Evolutionary conservation across 1,284 basidiomycete genomes (phyloP), one percentile per base, ranked within the genome.

Genomic region (Rhodotorula sp.): DNA sequence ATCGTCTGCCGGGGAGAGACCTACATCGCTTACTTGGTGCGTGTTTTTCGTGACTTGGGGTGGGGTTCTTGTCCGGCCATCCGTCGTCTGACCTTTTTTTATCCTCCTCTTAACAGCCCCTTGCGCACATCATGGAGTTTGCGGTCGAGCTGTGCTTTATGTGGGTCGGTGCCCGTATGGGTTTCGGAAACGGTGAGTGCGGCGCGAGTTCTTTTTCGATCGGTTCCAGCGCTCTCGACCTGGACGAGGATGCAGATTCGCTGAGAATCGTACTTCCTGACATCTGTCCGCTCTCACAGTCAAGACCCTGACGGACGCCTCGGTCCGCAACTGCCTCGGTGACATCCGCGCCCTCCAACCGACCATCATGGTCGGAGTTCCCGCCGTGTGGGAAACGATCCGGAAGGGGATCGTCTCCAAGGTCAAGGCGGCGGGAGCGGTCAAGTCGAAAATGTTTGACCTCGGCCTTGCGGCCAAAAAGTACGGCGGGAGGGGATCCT

Each of bases 281-380:
- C 1, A 10, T 12, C 18, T 34, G 26, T 1, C 8, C 38, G 23
- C 31, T 0, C 31, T 5, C 47, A 34, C 63, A 62, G 68, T 66
- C 60, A 97, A 97, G 87, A 98, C 95, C n/a, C 86, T 97, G 73
- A 97, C 95, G 5, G 92, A 97, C 80, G 87, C 88, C 5, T 91
- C 88, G 31, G 92, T 95, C 23, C 88, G 92, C 70, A 89, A 94
- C 71, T 98, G 92, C 84, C 85, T 89, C 72, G 93, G 94, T 57
- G 95, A 98, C 81, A 88, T 98, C 79, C 85, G 85, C 69, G 86
- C 89, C 38, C 91, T 95, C 84, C 83, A 85, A 65, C 95, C 95
- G 0, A 86, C 87, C 48, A 87, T 95, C 81, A 90, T 97, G 85
- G 87, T 92, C 60, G 95, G 93, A 71, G 95, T 97, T 1, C 95